Conservation (phyloP, 192 early-diverging fungal genomes). For the Coemansia sp. region DNA sequence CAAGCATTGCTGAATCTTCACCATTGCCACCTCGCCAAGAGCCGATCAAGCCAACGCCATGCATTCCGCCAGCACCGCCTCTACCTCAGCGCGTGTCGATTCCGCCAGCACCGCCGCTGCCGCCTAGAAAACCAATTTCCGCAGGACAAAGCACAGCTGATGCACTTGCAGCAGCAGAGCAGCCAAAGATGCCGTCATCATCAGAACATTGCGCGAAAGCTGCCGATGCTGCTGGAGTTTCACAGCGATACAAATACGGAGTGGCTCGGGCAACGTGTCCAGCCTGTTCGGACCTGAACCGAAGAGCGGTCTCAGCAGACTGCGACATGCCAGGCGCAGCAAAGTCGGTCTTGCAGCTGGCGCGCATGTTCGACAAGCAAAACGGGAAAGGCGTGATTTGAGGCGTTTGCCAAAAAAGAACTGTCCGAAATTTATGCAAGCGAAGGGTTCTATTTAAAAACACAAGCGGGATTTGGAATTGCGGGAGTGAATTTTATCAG, state of each 20-base stretch:
- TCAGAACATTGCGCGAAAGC: too few relatives aligned
- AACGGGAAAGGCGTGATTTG: constrained; percentile 1
- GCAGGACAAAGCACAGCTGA: background rate
- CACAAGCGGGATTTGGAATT: constrained; percentile 1
- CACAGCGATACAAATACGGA: background rate
- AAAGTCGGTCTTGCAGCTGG: constrained; percentile 34
- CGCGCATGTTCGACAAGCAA: constrained; percentile 42
- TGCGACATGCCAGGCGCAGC: constrained; percentile 2
- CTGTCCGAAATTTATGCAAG: background rate
- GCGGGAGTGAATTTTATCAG: too few relatives aligned
- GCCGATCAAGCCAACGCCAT: too few relatives aligned
- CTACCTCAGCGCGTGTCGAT: background rate
- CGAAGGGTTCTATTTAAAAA: too few relatives aligned
- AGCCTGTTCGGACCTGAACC: background rate
- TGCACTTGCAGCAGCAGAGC: background rate
- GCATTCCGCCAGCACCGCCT: too few relatives aligned
- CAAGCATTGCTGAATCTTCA: too few relatives aligned
- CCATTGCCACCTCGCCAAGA: too few relatives aligned
- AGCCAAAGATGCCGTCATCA: too few relatives aligned
- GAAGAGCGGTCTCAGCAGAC: background rate
- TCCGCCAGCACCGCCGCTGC: constrained; percentile 4
- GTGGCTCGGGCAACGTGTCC: constrained; percentile 8
- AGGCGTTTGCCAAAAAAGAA: background rate
- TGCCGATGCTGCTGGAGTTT: too few relatives aligned
- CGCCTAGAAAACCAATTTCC: background rate